Evolutionary conservation across 495 filamentous ascomycete species (phyloP), one percentile per base, ranked within the genome.

Genomic region (Entonaema liquescens): DNA sequence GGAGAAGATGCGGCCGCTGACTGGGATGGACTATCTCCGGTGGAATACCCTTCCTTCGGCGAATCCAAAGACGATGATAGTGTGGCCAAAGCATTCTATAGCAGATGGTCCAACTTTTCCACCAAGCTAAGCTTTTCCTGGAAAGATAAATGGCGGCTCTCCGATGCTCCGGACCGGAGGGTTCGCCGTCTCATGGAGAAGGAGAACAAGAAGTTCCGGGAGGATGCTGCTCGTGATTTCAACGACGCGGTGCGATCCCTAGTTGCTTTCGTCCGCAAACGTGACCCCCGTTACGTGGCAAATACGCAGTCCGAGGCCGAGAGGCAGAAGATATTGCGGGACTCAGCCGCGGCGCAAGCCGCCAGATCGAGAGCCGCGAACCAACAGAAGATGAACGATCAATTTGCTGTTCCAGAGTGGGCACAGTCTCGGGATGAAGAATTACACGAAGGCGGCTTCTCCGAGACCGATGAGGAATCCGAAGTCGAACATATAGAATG

Each of bases 161-260:
- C 89, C 0, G 93, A 98, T 59, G 95, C 94, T 0, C 93, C 92
- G 11, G 95, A 99, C 80, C 89, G 95, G 57, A 88, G 90, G 38
- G 81, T 91, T 26, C 88, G 96, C 67, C 85, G 96, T 55, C 72
- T 93, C 65, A 95, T 98, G 89, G 96, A 98, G 76, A 97, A 97
- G 77, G 94, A 97, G 79, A 99, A 99, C 78, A 92, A 89, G 70
- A 89, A 89, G 47, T 79, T 92, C n/a, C 85, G 95, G 62, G 93
- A 97, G 8, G 91, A 92, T 38, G 92, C 87, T 1, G 88, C 93
- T 29, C 87, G 90, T 44, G 92, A 97, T 63, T 98, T 95, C 81
- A 98, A 97, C 80, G 93, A 97, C 69, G 90, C 92, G 11, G 94
- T 99, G n/a, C 76, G 85, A 50, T 91, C 91, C 1, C 86, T 99